Evolutionary conservation across 1,139 yeast genomes (phyloP).

Genomic region (Sugiyamaella grinbergsii): DNA sequence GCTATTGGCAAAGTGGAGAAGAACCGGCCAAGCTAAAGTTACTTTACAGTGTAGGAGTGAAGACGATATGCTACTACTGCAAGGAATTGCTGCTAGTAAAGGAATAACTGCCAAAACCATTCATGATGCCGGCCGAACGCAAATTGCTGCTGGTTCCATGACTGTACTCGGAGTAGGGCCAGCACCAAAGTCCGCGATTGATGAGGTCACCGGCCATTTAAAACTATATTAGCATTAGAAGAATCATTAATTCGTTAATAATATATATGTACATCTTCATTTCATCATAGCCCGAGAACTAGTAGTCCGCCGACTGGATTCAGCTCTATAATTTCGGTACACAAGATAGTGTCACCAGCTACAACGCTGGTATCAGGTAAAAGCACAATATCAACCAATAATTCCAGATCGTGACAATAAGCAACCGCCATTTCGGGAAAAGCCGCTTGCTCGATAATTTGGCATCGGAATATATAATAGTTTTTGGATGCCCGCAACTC

Average conservation of each 20-base stretch:
- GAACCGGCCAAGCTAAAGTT: constrained; percentile 91
- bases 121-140: constrained; percentile 97
- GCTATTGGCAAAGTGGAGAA: constrained; percentile 70
- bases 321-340: constrained; percentile 40
- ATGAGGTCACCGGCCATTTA: constrained; percentile 76
- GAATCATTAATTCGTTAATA: constrained; percentile 6
- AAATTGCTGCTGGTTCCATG: constrained; percentile 90
- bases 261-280: constrained; percentile 24
- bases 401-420: constrained; percentile 36
- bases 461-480: constrained; percentile 35
- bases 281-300: constrained; percentile 32
- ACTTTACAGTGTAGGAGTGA: constrained; percentile 73
- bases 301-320: constrained; percentile 39
- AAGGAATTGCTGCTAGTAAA: constrained; percentile 76
- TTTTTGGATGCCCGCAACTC: constrained; percentile 28
- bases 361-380: constrained; percentile 31
- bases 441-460: constrained; percentile 28
- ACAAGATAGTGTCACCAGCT: constrained; percentile 41
- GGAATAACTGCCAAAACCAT: constrained; percentile 79
- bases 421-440: constrained; percentile 35
- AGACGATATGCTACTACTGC: constrained; percentile 75
- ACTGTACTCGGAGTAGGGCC: constrained; percentile 97
- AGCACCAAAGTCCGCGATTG: constrained; percentile 83
- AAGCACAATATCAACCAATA: constrained; percentile 34
- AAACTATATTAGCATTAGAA: constrained; percentile 58